Percentiles rank a stretch among this genome's conserved stretches.
These are phyloP conservation scores for Kazachstania martiniae DNA, from an alignment of 805 yeast species.

Conservation along the genomic window DNA sequence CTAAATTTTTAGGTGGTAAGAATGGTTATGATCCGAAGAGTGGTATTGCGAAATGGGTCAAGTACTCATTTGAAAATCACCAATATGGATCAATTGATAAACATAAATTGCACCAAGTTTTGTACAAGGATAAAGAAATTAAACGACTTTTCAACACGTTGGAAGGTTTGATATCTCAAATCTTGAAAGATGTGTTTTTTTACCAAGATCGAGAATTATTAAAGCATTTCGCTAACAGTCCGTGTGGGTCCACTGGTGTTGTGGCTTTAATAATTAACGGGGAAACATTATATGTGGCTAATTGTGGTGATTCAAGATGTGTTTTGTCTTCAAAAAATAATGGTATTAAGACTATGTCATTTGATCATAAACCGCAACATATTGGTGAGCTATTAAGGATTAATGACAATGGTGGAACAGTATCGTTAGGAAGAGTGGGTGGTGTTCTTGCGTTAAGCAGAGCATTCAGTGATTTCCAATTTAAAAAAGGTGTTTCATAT, in stretches of 20 bases:
- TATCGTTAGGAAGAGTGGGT: conserved; percentile 86
- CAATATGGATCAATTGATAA: conserved; percentile 14
- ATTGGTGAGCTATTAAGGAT: conserved; percentile 90
- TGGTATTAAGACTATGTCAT: conserved; percentile 55
- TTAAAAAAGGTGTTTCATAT: conserved; percentile 29
- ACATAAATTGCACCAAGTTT: conserved; percentile 1
- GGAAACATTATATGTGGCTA: conserved; percentile 44
- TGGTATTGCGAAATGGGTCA: conserved; percentile 24
- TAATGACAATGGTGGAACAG: conserved; percentile 88
- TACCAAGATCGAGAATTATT: conserved; percentile 36
- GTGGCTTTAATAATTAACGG: conserved; percentile 36
- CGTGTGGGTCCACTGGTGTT: conserved; percentile 45
- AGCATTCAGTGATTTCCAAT: conserved; percentile 73
- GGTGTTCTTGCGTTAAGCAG: conserved; percentile 89
- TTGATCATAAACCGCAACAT: conserved; percentile 88
- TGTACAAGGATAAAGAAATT: background rate
- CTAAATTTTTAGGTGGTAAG: conserved; percentile 36
- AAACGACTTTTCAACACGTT: conserved; percentile 20
- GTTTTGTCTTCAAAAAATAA: conserved; percentile 37
- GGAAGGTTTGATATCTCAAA: conserved; percentile 28
- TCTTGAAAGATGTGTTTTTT: conserved; percentile 35
- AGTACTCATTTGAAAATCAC: conserved; percentile 21
- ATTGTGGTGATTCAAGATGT: conserved; percentile 70
- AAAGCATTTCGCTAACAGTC: conserved; percentile 28
- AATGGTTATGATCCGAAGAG: conserved; percentile 7